phyloP scores from a whole-genome alignment of 345 rosid species.

The Mercurialis annua region DNA sequence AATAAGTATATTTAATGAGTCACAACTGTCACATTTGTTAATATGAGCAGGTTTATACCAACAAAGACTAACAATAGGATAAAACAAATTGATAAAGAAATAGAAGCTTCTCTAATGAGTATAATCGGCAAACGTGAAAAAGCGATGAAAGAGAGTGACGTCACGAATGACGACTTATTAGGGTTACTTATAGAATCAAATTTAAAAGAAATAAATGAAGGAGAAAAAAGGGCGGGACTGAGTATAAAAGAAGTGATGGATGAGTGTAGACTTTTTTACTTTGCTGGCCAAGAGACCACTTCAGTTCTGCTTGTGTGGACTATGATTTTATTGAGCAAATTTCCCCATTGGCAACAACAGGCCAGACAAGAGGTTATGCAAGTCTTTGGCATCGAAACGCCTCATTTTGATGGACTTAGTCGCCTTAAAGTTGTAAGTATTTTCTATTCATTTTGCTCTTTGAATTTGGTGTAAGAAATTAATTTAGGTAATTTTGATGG shows the following conservation, averaged over 20 bases:
- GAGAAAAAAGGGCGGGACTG: no score
- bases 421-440: slow-evolving; percentile 25
- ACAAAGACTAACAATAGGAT: slow-evolving; percentile 38
- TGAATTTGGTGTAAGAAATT: no score
- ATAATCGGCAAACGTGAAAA: slow-evolving; percentile 40
- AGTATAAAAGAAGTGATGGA: slow-evolving; percentile 32
- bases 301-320: slow-evolving; percentile 22
- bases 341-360: slow-evolving; percentile 13
- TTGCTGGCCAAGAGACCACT: slow-evolving; percentile 28
- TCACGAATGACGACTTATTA: slow-evolving; percentile 33
- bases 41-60: slow-evolving; percentile 44
- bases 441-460: background rate
- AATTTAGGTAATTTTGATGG: no score
- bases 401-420: slow-evolving; percentile 17
- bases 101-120: slow-evolving; percentile 21
- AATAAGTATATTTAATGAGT: slow-evolving; percentile 8
- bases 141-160: slow-evolving; percentile 32
- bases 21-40: slow-evolving; percentile 5
- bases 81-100: slow-evolving; percentile 34
- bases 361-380: slow-evolving; percentile 22
- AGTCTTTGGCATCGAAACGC: slow-evolving; percentile 13
- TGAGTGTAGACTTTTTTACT: slow-evolving; percentile 25
- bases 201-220: slow-evolving; percentile 31
- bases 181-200: slow-evolving; percentile 45
- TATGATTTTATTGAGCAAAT: slow-evolving; percentile 19